Base-by-base conservation (phyloP, 2,329 filamentous ascomycete species). In the Trichoderma afroharzianum region DNA sequence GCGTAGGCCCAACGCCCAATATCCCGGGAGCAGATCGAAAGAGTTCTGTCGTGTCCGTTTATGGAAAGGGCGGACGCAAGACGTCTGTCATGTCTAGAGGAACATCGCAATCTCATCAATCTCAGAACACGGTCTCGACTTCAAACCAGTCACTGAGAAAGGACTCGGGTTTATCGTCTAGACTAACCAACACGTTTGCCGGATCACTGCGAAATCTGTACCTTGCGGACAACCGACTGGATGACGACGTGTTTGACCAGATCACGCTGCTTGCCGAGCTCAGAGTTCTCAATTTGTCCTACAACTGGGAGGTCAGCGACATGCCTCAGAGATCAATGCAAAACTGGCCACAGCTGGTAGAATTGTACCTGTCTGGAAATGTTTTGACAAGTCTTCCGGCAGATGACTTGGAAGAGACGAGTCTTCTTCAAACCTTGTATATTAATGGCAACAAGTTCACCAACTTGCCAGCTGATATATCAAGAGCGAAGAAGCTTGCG, bases 371-470 rank as follows among this genome's bases (percentile, higher is more conserved):
- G 4, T 98, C 96, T 3, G 95, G 96, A 32, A 99, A 99, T 77
- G 94, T 97, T 76, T 85, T 99, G 69, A 97, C 94, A 0, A 95
- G 92, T 15, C 83, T 99, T 50, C 96, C 96, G 3, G 93, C 94
- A 0, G 96, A 99, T 81, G 96, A 99, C 77, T 85, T 99, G 59
- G 95, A 97, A 81, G 94, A 98, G 78, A 91, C 92, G 72, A 94
- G 93, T 77, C 89, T 93, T 66, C 86, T 99, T 50, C 95, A 96
- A 79, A 90, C 97, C 5, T 87, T 99, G 7, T 94, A 98, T 80
- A 93, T 99, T 83, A 99, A 99, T 83, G 93, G 92, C 79, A 99
- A 99, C 84, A 96, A 97, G 79, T 99, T 99, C 79, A 97, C 97
- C 76, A 97, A 97, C 39, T 86, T 99, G 24, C 96, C 96, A 2